Percentiles rank a stretch among this genome's conserved stretches.
These are phyloP conservation scores for Magnolia sinica DNA, from an alignment of 164 flowering plant species.

Conservation along the genomic window DNA sequence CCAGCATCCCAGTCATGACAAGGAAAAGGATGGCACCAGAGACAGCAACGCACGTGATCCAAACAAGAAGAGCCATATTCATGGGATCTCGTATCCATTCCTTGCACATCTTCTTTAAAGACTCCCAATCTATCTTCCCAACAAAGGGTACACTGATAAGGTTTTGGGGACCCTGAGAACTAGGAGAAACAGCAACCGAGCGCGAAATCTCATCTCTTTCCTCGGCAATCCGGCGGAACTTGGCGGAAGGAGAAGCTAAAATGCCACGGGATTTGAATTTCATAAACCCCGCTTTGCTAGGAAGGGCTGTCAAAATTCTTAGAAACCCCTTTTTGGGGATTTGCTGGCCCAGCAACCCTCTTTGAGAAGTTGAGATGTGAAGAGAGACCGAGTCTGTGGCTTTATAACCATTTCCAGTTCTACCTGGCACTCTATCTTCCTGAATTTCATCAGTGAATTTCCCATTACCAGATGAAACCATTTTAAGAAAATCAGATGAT, in stretches of 20 bases:
- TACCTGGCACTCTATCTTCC: slow-evolving; percentile 13
- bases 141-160: slow-evolving; percentile 38
- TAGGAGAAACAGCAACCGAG: slow-evolving; percentile 41
- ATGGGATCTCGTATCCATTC: slow-evolving; percentile 77
- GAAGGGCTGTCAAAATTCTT: slow-evolving; percentile 4
- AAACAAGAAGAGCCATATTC: slow-evolving; percentile 73
- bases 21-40: slow-evolving; percentile 82
- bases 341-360: slow-evolving; percentile 15
- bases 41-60: slow-evolving; percentile 70
- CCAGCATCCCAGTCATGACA: slow-evolving; percentile 88
- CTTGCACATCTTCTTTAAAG: slow-evolving; percentile 41
- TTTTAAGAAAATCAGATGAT: slow-evolving; percentile 1
- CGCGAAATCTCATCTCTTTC: slow-evolving; percentile 64
- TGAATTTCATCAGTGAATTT: slow-evolving; percentile 12
- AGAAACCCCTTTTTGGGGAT: slow-evolving; percentile 13
- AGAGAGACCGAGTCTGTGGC: slow-evolving; percentile 13
- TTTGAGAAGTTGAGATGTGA: slow-evolving; percentile 22
- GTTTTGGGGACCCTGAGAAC: slow-evolving; percentile 33
- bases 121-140: slow-evolving; percentile 53
- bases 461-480: slow-evolving; percentile 18
- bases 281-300: slow-evolving; percentile 17
- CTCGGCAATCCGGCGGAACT: slow-evolving; percentile 46
- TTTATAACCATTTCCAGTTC: slow-evolving; percentile 5
- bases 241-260: slow-evolving; percentile 51
- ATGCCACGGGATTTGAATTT: slow-evolving; percentile 29